phyloP scores from a whole-genome alignment of 495 filamentous ascomycete genomes.

The Opeltia flavorubescens region DNA sequence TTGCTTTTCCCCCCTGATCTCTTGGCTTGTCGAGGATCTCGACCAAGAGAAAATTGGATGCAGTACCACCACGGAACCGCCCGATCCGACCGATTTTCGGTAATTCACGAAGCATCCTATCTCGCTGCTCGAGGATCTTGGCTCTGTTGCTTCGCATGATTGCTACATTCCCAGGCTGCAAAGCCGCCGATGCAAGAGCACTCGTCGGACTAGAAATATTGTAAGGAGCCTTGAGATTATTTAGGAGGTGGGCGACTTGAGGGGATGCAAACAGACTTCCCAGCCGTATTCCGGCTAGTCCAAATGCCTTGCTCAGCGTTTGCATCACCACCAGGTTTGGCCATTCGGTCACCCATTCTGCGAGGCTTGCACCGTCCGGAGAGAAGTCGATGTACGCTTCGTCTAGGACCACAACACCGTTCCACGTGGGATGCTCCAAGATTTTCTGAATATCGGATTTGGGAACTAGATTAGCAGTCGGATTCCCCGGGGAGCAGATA shows the following conservation, averaged over 20 bases:
- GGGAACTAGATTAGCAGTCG: constrained; percentile 62
- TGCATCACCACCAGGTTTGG: constrained; percentile 98
- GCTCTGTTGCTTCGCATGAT: constrained; percentile 56
- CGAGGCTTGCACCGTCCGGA: constrained; percentile 60
- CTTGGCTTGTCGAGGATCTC: constrained; percentile 60
- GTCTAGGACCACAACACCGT: constrained; percentile 84
- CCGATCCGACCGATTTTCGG: constrained; percentile 68
- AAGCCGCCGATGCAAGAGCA: constrained; percentile 60
- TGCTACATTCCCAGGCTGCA: constrained; percentile 47
- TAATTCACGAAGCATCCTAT: constrained; percentile 58
- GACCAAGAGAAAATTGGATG: constrained; percentile 81
- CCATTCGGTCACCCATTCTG: constrained; percentile 86
- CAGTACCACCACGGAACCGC: constrained; percentile 60
- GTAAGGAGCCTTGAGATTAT: constrained; percentile 89
- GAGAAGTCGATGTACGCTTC: constrained; percentile 97
- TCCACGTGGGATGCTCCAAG: constrained; percentile 83
- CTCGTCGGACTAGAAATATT: constrained; percentile 80
- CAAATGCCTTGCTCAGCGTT: constrained; percentile 91
- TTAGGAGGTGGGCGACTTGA: constrained; percentile 58
- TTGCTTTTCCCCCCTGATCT: constrained; percentile 48
- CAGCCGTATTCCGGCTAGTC: constrained; percentile 82
- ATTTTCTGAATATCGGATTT: constrained; percentile 63
- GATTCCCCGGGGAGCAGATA: constrained; percentile 88
- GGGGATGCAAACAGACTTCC: constrained; percentile 56
- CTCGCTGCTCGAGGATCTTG: constrained; percentile 59